Percentiles rank a stretch among this genome's conserved stretches.
Conservation (phyloP, 78 protist genomes). For the Polysphondylium violaceum region DNA sequence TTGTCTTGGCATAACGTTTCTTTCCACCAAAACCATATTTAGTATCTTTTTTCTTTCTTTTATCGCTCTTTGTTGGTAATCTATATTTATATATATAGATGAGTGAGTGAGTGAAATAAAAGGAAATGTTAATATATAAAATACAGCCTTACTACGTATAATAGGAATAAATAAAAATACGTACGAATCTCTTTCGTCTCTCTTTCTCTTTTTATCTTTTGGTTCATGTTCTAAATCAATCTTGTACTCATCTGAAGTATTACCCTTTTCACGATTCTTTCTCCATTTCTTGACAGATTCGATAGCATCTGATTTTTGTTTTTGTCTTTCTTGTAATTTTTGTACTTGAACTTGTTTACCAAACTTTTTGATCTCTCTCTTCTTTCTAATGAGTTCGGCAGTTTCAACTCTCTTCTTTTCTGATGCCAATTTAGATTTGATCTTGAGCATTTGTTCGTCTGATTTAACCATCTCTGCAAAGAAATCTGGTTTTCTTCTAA, state of each 20-base stretch:
- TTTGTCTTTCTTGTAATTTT: conserved; percentile 76
- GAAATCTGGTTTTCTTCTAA: conserved; percentile 87
- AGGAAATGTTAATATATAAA: no score
- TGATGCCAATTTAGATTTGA: conserved; percentile 47
- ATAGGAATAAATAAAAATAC: no score
- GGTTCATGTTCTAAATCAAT: conserved; percentile 40
- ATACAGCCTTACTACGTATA: no score
- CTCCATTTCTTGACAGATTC: conserved; percentile 87
- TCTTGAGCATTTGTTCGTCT: conserved; percentile 92
- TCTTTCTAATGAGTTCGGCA: conserved; percentile 79
- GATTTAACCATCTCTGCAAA: conserved; percentile 96
- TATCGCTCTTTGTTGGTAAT: conserved; percentile 39
- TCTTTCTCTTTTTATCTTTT: conserved; percentile 46
- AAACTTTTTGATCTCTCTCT: conserved; percentile 86
- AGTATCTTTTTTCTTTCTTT: conserved; percentile 56
- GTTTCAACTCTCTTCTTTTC: conserved; percentile 79
- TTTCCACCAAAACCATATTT: conserved; percentile 86
- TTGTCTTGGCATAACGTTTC: conserved; percentile 63
- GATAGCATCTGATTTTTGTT: conserved; percentile 80
- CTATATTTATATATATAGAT: no score
- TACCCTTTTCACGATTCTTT: conserved; percentile 81
- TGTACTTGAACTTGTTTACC: conserved; percentile 87
- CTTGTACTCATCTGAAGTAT: conserved; percentile 57
- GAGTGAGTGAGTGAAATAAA: no score
- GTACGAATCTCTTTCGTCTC: no score